These are phyloP conservation scores for Solanum boliviense DNA, from an alignment of 257 asterid genomes.

Conservation along the genomic window DNA sequence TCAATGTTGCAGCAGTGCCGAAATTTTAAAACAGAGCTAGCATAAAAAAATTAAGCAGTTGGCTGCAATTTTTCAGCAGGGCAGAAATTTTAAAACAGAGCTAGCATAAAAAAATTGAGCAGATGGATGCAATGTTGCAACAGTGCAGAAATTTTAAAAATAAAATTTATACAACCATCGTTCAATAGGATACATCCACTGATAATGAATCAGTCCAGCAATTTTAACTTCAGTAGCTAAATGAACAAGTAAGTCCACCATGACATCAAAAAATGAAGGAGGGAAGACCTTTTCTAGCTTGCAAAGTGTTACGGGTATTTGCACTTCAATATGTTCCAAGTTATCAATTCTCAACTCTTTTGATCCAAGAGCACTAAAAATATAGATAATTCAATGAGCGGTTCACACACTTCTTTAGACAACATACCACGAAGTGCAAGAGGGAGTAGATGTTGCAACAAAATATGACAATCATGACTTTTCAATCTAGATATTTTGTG, in stretches of 20 bases:
- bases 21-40: too few species aligned
- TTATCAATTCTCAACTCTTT: background rate
- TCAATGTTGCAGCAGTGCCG: rapidly evolving
- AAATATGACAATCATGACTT: too few species aligned
- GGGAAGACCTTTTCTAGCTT: background rate
- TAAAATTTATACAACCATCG: background rate
- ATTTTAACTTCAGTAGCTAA: background rate
- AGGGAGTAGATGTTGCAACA: background rate
- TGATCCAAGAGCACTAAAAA: background rate
- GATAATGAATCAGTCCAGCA: background rate
- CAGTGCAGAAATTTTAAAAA: too few species aligned
- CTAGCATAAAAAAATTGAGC: background rate
- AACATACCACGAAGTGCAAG: background rate
- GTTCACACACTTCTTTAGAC: background rate
- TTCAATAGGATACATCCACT: background rate
- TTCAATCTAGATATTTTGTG: background rate
- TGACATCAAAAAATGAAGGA: background rate
- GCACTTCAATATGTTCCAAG: background rate
- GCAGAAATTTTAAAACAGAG: too few species aligned
- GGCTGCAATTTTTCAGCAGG: too few species aligned
- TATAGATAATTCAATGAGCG: too few species aligned
- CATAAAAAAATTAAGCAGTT: too few species aligned
- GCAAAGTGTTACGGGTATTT: background rate
- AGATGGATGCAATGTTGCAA: background rate
- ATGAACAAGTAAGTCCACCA: background rate